These are phyloP conservation scores for Lipomyces kockii DNA, from an alignment of 805 yeast species.

Conservation along the genomic window DNA sequence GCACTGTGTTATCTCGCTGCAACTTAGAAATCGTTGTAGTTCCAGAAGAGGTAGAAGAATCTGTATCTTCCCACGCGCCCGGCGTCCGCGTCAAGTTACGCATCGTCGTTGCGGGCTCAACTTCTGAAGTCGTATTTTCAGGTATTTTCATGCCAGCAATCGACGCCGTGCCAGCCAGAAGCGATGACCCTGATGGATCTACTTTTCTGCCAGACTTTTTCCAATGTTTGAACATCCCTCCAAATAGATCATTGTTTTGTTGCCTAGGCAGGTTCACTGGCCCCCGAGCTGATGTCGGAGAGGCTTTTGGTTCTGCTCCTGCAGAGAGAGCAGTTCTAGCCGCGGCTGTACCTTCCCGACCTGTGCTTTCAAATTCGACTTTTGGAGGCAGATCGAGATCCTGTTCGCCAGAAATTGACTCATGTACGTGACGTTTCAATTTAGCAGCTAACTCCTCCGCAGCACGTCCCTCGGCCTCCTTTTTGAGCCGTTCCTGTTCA, in stretches of 20 bases:
- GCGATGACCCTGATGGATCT: background rate
- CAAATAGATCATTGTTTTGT: conserved; percentile 7
- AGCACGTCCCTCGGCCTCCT: conserved; percentile 21
- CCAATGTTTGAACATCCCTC: conserved; percentile 26
- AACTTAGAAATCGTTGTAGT: background rate
- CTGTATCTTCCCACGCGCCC: conserved; percentile 29
- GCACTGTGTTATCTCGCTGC: background rate
- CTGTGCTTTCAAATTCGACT: conserved; percentile 1
- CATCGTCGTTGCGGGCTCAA: background rate
- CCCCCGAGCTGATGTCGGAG: background rate
- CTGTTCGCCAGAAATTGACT: conserved; percentile 8
- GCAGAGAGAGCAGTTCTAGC: background rate
- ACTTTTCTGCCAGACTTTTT: conserved; percentile 9
- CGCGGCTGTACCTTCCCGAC: background rate
- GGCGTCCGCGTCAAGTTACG: conserved; percentile 11
- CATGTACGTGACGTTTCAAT: background rate
- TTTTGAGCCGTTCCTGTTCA: conserved; percentile 23
- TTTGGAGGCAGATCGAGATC: conserved; percentile 25
- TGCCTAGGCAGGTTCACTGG: background rate
- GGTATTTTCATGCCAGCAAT: background rate
- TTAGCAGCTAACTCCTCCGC: conserved; percentile 14
- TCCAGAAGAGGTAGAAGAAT: conserved; percentile 2
- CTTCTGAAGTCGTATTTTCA: background rate
- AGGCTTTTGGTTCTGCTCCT: background rate
- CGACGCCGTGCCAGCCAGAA: conserved; percentile 4